Base-by-base conservation (phyloP, 495 filamentous ascomycete species). In the Talaromyces borbonicus region DNA sequence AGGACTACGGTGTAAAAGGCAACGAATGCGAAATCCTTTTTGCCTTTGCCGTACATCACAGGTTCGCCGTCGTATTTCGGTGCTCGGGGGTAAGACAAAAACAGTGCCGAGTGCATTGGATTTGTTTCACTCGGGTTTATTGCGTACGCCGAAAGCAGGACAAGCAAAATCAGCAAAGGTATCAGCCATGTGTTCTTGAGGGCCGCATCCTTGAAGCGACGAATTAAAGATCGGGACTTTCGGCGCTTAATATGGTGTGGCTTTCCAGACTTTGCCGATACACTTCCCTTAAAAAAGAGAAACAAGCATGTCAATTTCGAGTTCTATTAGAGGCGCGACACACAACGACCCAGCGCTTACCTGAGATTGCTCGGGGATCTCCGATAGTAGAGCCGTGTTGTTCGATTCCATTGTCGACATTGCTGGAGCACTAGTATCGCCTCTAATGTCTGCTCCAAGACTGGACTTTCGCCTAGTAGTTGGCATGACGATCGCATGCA, bases 1-100 rank as follows among this genome's bases (percentile, higher is more conserved):
- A 97, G 72, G 24, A 96, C 78, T 32, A 95, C 68, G 24, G 77
- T 92, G 69, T 96, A 95, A 68, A 95, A 96, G 38, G 78, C 69
- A 26, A 96, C 86, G 52, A 97, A 92, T 16, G 81, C 79, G 42
- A 95, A 74, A 61, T 97, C 90, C 62, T 79, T 80, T 30, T 58
- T 68, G 7, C 92, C 92, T 58, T 98, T 98, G 54, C 86, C 92
- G 67, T 96, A 98, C 62, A 90, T 85, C 43, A 69, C 67, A 1
- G 74, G 72, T 22, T 75, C 70, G 35, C 63, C 68, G 12, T 73
- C 61, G 29, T 65, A 62, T 49, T 74, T 65, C 36, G 67, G 67
- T 7, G 83, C 75, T 25, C 90, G 70, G 26, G 78, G 75, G 64
- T 98, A 98, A 36, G 93, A 95, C 30, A 98, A 81, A 77, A 95